Percentiles rank a stretch among this genome's conserved stretches.
Conservation (phyloP, 2,329 filamentous ascomycete species). For the Cladosporium sp. region DNA sequence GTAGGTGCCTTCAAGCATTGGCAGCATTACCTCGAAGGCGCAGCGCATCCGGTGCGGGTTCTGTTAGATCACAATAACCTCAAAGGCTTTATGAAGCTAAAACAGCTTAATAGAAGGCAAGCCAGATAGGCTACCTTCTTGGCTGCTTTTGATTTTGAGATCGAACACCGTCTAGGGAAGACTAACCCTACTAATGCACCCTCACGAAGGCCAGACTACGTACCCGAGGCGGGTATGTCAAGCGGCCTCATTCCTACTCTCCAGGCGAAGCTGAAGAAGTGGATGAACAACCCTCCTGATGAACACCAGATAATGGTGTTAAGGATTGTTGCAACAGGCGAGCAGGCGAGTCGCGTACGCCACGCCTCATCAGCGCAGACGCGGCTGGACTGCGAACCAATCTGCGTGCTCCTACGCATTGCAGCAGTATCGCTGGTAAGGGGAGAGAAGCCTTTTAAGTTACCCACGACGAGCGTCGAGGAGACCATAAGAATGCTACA, state of each 20-base stretch:
- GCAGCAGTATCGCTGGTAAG: background rate
- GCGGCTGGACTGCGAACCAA: background rate
- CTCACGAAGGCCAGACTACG: background rate
- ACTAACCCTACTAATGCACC: background rate
- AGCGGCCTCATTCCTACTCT: background rate
- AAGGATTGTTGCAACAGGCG: background rate
- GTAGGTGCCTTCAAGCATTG: background rate
- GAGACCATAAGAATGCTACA: too few relatives aligned
- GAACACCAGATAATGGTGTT: background rate
- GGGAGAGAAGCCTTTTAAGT: background rate
- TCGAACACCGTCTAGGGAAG: background rate
- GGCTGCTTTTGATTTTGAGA: background rate
- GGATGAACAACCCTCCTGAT: background rate
- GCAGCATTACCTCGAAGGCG: background rate
- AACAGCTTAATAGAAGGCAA: background rate
- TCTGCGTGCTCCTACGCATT: background rate
- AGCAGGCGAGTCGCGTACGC: background rate
- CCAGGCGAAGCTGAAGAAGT: background rate
- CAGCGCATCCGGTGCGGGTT: too few relatives aligned
- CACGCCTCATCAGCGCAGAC: background rate
- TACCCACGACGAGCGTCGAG: background rate
- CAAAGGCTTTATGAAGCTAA: background rate
- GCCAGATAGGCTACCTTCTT: background rate
- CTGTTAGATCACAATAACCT: background rate
- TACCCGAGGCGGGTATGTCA: background rate